Percentiles rank a stretch among this genome's conserved stretches.
Conservation (phyloP, 257 asterid genomes). For the Solanum gracilifrons region DNA sequence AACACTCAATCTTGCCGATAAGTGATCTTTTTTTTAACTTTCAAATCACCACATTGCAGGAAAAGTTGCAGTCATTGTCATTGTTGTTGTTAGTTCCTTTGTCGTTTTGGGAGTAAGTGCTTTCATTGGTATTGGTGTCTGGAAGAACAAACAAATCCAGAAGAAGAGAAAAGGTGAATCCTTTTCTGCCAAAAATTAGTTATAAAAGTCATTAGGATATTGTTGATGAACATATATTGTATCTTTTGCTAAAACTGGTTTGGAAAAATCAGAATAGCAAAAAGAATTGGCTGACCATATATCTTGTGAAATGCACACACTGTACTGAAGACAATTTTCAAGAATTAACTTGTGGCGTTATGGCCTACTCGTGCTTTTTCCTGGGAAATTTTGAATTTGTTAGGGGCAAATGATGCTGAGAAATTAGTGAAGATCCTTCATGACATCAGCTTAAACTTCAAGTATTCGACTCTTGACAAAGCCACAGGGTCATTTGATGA, state of each 20-base stretch:
- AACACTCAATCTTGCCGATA: neutral
- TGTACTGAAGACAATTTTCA: neutral
- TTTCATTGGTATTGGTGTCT: neutral
- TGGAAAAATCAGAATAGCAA: neutral
- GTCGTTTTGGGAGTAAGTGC: neutral
- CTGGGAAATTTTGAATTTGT: neutral
- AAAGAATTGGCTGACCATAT: neutral
- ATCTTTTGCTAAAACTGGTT: neutral
- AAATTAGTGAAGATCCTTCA: conserved; percentile 17
- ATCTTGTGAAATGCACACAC: neutral
- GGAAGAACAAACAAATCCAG: conserved; percentile 7
- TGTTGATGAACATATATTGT: neutral
- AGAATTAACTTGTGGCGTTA: neutral
- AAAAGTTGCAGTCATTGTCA: neutral
- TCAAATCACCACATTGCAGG: neutral
- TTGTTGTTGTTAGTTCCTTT: neutral
- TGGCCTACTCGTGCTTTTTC: neutral
- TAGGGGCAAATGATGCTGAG: conserved; percentile 10
- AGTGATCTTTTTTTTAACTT: neutral
- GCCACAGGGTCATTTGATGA: conserved; percentile 23
- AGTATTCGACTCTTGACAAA: conserved; percentile 22
- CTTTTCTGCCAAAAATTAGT: neutral
- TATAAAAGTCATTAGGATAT: neutral
- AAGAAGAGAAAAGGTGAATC: conserved; percentile 15
- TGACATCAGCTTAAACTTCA: conserved; percentile 17